Base-by-base conservation (phyloP, 1,139 yeast species). In the Eremothecium gossypii region DNA sequence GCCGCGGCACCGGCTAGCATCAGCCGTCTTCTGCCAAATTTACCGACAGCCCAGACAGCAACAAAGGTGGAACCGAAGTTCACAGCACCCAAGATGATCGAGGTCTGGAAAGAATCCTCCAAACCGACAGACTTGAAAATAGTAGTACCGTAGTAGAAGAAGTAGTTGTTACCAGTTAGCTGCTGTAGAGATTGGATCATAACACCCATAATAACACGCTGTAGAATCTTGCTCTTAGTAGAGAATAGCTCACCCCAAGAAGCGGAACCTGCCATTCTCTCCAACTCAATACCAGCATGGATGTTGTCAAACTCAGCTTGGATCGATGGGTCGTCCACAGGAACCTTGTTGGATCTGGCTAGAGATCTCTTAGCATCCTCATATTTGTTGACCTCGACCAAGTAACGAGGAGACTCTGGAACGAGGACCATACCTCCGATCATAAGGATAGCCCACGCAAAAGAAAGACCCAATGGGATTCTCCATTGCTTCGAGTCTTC, bases 381-480 rank as follows among this genome's bases (percentile, higher is more conserved):
- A 43, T 75, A 63, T 45, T 67, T 66, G 47, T 69, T 76, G 41
- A 62, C 66, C 47, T 76, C 73, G 49, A 80, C 71, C 63, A 73
- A 71, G 66, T 66, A 83, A 67, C 93, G 75, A 53, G 93, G 87
- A 38, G 89, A 77, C 63, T 83, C 94, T 45, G 93, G 93, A 65
- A 81, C 74, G 54, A 78, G 67, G 41, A 70, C 52, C 77, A 81
- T 76, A 61, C 84, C 91, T 39, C 59, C 48, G 38, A 68, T 51
- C 56, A 70, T 60, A 36, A 69, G 49, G 36, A 60, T 39, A 27
- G 72, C 70, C 70, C 72, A 70, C 40, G 63, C 61, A 54, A 71
- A 68, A 49, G 69, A 65, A 41, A 72, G 53, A 50, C 82, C 83
- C 54, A 78, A 64, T 42, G 78, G 79, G 48, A 77, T 70, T 71